Evolutionary conservation across 2,329 filamentous ascomycete genomes (phyloP).

Genomic region (Calonectria leucothoes): DNA sequence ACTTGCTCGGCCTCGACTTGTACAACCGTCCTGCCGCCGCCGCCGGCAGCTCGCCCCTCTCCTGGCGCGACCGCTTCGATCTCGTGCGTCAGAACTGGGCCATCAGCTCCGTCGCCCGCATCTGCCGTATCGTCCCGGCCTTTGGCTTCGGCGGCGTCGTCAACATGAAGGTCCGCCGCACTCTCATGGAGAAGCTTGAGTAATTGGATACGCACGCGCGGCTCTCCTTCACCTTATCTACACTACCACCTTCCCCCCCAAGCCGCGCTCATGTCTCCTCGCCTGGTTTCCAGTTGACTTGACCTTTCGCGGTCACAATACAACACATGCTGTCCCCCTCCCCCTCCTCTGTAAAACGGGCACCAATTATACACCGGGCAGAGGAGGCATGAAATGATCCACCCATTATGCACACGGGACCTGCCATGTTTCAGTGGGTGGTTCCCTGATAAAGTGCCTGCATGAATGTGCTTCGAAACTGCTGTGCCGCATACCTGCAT

Average conservation of each 20-base stretch:
- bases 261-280: neutral
- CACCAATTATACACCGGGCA: neutral
- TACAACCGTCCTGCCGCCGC: conserved; percentile 74
- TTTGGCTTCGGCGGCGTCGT: conserved; percentile 91
- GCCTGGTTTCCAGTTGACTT: neutral
- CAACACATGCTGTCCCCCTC: neutral
- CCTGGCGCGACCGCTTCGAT: conserved; percentile 70
- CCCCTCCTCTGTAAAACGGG: neutral
- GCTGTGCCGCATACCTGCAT: neutral
- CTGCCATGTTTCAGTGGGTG: neutral
- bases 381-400: neutral
- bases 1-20: conserved; percentile 85
- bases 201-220: conserved; percentile 26
- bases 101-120: conserved; percentile 78
- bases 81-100: conserved; percentile 81
- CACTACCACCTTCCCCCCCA: neutral
- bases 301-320: neutral
- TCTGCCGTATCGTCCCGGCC: conserved; percentile 88
- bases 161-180: conserved; percentile 77
- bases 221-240: neutral
- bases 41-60: conserved; percentile 43
- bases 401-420: neutral
- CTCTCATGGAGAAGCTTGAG: conserved; percentile 72
- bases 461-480: conserved; percentile 4
- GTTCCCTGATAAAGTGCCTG: neutral